Evolutionary conservation across 352 stramenopile genomes (phyloP), one percentile per base, ranked within the genome.

Genomic region (Globisporangium viniferum): DNA sequence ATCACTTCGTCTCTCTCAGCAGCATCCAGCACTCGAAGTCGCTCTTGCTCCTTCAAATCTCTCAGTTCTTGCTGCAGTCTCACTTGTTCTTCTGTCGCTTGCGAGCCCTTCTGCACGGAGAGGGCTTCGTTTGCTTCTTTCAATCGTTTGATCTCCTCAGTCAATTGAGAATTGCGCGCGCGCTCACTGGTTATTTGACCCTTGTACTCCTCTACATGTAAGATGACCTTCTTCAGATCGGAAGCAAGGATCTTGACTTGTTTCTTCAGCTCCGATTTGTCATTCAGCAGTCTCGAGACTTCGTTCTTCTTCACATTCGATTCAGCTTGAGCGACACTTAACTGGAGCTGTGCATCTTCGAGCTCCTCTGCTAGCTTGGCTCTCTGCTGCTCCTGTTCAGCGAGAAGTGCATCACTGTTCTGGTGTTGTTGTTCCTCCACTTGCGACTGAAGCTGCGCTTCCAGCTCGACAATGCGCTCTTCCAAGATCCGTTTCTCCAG

Each of bases 261-360:
- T 14, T 73, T 49, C 14, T 74, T 62, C 3, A 91, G 66, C 54
- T 84, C 71, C 55, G 79, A 71, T 49, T 82, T 80, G 54, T 62
- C 71, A 4, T 62, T 57, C 15, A 68, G 44, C 18, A 76, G 39
- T 12, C 33, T 31, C n/a, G 67, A 31, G 24, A 88, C 55, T 62
- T 73, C 69, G 68, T 76, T 82, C 10, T 73, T 70, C 62, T 84
- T 81, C 20, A 78, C 70, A 0, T 57, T 75, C 15, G 74, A 73
- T 15, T 71, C 59, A 0, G 60, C 59, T 24, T 62, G 59, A n/a
- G 55, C 64, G 18, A 66, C 68, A 54, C 57, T 49, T 3, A 66
- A 24, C 24, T 69, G 54, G n/a, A 70, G 48, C 15, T 67, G 62
- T n/a, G 59, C 59, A 15, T n/a, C 59, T n/a, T 62, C 60, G 2